These are phyloP conservation scores for Vitis hybrid DNA, from an alignment of 177 flowering plant species.

Conservation along the genomic window DNA sequence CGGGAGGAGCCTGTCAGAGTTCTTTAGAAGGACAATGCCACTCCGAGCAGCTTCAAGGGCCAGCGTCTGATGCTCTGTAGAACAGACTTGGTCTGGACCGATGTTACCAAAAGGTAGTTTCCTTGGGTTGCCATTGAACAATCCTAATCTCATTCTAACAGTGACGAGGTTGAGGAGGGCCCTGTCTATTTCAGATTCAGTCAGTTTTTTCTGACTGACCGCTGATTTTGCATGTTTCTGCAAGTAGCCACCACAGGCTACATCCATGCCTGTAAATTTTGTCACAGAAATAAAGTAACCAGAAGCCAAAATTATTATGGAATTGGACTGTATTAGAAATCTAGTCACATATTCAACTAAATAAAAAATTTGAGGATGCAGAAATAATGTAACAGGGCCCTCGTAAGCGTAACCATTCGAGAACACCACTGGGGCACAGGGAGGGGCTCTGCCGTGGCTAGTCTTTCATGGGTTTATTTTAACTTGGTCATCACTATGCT, in stretches of 20 bases:
- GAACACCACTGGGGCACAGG: too few species aligned
- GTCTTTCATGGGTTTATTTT: too few species aligned
- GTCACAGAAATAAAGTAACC: too few species aligned
- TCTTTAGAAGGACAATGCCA: conserved; percentile 85
- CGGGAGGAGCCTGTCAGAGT: conserved; percentile 59
- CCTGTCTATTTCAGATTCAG: conserved; percentile 54
- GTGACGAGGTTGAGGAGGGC: conserved; percentile 78
- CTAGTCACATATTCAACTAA: neutral
- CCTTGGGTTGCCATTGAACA: conserved; percentile 66
- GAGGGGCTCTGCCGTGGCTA: too few species aligned
- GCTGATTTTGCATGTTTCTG: conserved; percentile 64
- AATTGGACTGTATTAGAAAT: neutral
- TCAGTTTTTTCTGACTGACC: conserved; percentile 41
- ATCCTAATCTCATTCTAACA: conserved; percentile 74
- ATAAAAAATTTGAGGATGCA: neutral
- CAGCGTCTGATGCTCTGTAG: conserved; percentile 45
- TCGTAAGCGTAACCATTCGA: too few species aligned
- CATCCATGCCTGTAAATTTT: conserved; percentile 71
- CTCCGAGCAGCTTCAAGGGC: conserved; percentile 78
- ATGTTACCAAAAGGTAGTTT: conserved; percentile 47
- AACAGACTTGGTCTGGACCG: conserved; percentile 54
- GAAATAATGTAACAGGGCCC: neutral
- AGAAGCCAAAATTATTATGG: neutral
- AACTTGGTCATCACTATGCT: too few species aligned
- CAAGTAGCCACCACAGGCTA: conserved; percentile 73